Base-by-base conservation (phyloP, 345 rosid genomes). In the Noccaea caerulescens region DNA sequence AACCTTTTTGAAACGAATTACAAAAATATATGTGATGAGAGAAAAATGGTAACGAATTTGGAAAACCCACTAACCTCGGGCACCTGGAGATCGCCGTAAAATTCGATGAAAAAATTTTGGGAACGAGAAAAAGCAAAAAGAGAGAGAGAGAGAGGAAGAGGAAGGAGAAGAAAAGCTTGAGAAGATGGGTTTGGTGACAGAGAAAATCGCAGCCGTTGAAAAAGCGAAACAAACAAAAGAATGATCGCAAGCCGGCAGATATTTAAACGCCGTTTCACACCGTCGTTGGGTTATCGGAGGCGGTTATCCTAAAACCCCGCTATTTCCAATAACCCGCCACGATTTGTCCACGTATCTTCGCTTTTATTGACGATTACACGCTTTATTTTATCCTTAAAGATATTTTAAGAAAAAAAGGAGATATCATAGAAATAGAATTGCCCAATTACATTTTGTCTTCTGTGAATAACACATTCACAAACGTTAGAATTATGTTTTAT, bases 261-360 rank as follows among this genome's bases (percentile, higher is more conserved):
- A 49, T 27, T 39, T 56, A 14, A 66, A 74, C 56, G 69, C 46
- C 53, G 77, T 65, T 67, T 75, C 73, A 63, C 70, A 62, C 73
- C 75, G 70, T 30, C 75, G 70, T 54, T 18, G 64, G 5, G 11
- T 66, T 60, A 58, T 74, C 78, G 63, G 78, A 51, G 45, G 16
- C 72, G 58, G 73, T 53, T 60, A 72, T 55, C 71, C 38, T 74
- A 23, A 75, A 75, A 20, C 73, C 73, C 42, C 72, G 53, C 78
- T 56, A 3, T 20, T 56, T 55, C 33, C 60, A 34, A 6, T 57
- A 27, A 49, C 20, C 61, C 14, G 7, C 43, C 36, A n/a, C 16
- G 68, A 66, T 66, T 66, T 36, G 53, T 66, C 67, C 77, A 66
- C 77, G 72, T 73, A 72, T 73, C 67, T 2, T 33, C 10, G 0